Conservation (phyloP, 73 alveolate species). For the Paraurostyla sp. region DNA sequence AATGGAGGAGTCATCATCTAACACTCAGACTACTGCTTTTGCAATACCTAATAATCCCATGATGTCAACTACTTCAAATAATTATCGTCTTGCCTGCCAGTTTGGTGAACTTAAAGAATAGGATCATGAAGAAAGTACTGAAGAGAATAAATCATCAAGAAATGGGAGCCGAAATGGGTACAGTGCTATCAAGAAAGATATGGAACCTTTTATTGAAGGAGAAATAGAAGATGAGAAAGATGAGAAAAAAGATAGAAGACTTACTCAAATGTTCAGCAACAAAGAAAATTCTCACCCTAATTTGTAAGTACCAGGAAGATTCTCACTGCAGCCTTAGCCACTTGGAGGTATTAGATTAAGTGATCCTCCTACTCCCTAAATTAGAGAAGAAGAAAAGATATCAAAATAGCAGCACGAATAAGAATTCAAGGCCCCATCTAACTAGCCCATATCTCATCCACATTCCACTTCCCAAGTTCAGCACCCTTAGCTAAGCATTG, state of each 20-base stretch:
- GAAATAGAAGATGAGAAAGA: background rate
- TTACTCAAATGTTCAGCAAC: background rate
- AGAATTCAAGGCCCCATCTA: conserved; percentile 10
- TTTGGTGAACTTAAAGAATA: conserved; percentile 10
- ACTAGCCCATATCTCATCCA: background rate
- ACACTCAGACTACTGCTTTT: background rate
- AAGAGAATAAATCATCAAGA: conserved; percentile 7
- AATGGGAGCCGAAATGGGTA: background rate
- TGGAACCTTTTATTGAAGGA: conserved; percentile 7
- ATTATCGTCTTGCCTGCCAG: background rate
- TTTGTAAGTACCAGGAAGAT: conserved; percentile 23
- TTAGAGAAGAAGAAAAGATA: background rate
- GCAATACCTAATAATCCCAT: background rate
- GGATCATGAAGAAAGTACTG: conserved; percentile 39
- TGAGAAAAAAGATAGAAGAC: background rate
- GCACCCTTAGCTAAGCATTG: conserved; percentile 28
- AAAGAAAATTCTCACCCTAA: conserved; percentile 52
- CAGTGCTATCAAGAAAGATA: background rate
- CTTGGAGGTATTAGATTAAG: background rate
- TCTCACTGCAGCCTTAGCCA: conserved; percentile 35
- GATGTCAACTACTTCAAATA: background rate
- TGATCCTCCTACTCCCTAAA: background rate
- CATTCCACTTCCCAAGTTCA: background rate
- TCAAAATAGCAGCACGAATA: too few relatives aligned
- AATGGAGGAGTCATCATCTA: background rate